phyloP scores from a whole-genome alignment of 768 basidiomycete species.

The Xerocomus brunneocitrinus region DNA sequence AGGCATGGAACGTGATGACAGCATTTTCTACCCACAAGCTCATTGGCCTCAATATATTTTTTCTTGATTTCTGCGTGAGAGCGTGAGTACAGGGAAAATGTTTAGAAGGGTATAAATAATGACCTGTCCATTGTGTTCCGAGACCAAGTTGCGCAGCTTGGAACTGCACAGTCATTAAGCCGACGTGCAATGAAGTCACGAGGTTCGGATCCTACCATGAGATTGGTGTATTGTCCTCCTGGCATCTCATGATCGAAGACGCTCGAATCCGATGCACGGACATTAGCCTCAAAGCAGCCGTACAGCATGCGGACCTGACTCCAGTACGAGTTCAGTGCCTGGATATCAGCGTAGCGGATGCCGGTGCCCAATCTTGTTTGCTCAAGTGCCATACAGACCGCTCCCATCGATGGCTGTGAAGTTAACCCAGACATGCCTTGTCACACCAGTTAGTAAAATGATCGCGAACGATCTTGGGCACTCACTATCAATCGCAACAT shows the following conservation, averaged over 20 bases:
- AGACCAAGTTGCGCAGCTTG: conserved; percentile 97
- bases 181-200: conserved; percentile 13
- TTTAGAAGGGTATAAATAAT: conserved; percentile 15
- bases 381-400: conserved; percentile 90
- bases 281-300: conserved; percentile 96
- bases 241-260: conserved; percentile 99
- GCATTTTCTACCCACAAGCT: conserved; percentile 59
- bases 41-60: conserved; percentile 98
- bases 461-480: conserved; percentile 2
- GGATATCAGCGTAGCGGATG: conserved; percentile 94
- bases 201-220: conserved; percentile 61
- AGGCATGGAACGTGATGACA: neutral
- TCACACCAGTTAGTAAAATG: conserved; percentile 11
- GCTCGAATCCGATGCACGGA: conserved; percentile 93
- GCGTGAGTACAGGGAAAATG: neutral
- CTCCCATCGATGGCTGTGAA: conserved; percentile 99
- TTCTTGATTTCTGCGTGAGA: conserved; percentile 77
- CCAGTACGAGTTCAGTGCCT: conserved; percentile 97
- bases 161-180: conserved; percentile 56
- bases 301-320: conserved; percentile 94
- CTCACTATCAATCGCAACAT: conserved; percentile 97
- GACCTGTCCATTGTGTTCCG: conserved; percentile 92
- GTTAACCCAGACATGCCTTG: conserved; percentile 97
- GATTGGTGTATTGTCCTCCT: conserved; percentile 91
- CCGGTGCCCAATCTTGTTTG: conserved; percentile 92